These are phyloP conservation scores for Aspergillus spinulosporus DNA, from an alignment of 2,329 filamentous ascomycete species.

Conservation along the genomic window DNA sequence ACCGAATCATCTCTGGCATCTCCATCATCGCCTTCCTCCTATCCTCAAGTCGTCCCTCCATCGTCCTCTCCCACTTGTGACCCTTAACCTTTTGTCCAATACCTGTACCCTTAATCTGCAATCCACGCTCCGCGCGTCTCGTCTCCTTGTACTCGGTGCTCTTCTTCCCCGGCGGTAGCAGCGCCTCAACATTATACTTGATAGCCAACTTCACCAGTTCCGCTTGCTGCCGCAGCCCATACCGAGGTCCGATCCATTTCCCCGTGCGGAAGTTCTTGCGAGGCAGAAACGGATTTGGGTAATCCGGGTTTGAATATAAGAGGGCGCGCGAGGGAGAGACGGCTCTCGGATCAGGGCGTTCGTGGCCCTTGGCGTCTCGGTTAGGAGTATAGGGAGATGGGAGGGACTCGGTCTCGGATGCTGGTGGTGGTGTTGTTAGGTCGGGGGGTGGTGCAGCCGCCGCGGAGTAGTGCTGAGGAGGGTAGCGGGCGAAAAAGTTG, in stretches of 20 bases:
- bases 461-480: constrained; percentile 60
- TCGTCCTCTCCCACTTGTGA: constrained; percentile 83
- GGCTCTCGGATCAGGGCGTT: constrained; percentile 33
- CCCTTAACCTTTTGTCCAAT: constrained; percentile 93
- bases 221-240: constrained; percentile 82
- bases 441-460: constrained; percentile 32
- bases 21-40: constrained; percentile 88
- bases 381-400: constrained; percentile 45
- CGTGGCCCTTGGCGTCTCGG: constrained; percentile 44
- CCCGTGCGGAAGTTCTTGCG: constrained; percentile 76
- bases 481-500: constrained; percentile 87
- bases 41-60: constrained; percentile 81
- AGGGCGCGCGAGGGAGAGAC: constrained; percentile 35
- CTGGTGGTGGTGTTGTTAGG: constrained; percentile 28
- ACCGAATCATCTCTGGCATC: constrained; percentile 87
- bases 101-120: constrained; percentile 89
- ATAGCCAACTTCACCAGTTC: constrained; percentile 84
- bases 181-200: constrained; percentile 74
- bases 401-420: constrained; percentile 22
- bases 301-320: constrained; percentile 47
- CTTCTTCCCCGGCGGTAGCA: constrained; percentile 77
- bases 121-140: constrained; percentile 72
- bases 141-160: constrained; percentile 66
- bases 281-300: constrained; percentile 76
- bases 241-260: constrained; percentile 79